A percentile compares a stretch with the other conserved stretches of the same genome.
Evolutionary conservation across 805 yeast species (phyloP).

Genomic region (Metschnikowia kofuensis): DNA sequence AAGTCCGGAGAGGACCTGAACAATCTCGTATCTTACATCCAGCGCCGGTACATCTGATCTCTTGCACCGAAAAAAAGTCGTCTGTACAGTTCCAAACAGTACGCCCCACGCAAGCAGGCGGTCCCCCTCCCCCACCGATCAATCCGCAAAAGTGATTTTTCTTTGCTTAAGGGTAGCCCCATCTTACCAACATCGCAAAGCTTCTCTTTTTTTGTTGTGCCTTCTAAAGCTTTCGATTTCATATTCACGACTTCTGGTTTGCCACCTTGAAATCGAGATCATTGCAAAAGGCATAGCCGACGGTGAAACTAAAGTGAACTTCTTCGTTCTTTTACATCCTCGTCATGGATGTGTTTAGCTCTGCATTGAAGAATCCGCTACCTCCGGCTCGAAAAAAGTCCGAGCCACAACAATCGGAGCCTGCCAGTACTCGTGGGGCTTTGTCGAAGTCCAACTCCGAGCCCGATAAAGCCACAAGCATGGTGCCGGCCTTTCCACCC

Average conservation of each 20-base stretch:
- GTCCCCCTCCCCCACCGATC: background rate
- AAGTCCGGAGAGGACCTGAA: no score
- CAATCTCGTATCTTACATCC: background rate
- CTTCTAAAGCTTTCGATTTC: background rate
- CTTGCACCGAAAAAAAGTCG: slow-evolving; percentile 1
- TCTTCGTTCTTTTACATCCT: background rate
- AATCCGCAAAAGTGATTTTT: slow-evolving; percentile 4
- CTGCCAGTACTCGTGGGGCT: slow-evolving; percentile 2
- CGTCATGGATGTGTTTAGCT: slow-evolving; percentile 25
- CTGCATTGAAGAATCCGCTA: slow-evolving; percentile 33
- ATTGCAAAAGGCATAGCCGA: no score
- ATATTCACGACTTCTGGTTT: background rate
- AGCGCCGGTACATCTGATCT: background rate
- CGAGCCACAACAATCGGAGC: background rate
- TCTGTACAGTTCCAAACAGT: slow-evolving; percentile 10
- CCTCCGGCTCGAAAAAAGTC: slow-evolving; percentile 30
- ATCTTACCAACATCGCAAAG: background rate
- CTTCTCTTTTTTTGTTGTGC: background rate
- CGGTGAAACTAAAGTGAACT: no score
- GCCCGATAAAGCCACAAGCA: background rate
- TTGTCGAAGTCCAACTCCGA: background rate
- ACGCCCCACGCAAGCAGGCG: slow-evolving; percentile 9
- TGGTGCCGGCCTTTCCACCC: background rate
- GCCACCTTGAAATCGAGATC: background rate
- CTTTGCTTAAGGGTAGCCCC: background rate